These are phyloP conservation scores for Ogataea parapolymorpha DNA, from an alignment of 805 yeast genomes.

Conservation along the genomic window DNA sequence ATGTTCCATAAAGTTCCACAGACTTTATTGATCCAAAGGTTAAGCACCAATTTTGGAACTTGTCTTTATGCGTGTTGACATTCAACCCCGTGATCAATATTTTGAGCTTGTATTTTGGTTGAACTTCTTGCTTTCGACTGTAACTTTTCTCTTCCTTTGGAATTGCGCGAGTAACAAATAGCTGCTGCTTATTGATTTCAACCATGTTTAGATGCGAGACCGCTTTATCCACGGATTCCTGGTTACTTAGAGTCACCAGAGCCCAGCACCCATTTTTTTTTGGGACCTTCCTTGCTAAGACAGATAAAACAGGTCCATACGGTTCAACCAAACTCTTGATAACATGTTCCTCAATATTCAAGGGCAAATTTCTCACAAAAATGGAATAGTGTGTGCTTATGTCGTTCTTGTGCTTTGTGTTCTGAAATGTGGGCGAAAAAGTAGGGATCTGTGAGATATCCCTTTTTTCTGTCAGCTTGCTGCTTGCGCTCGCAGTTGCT, in stretches of 20 bases:
- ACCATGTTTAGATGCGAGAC: slow-evolving; percentile 26
- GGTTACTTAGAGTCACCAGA: slow-evolving; percentile 27
- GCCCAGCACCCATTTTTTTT: slow-evolving; percentile 33
- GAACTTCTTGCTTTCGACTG: slow-evolving; percentile 16
- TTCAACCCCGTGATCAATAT: slow-evolving; percentile 28
- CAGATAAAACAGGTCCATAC: slow-evolving; percentile 29
- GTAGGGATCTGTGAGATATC: slow-evolving; percentile 14
- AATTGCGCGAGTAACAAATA: slow-evolving; percentile 33
- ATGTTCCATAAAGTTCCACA: slow-evolving; percentile 27
- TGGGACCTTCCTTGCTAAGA: slow-evolving; percentile 27
- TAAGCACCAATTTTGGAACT: slow-evolving; percentile 28
- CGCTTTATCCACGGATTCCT: slow-evolving; percentile 26
- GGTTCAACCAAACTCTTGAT: slow-evolving; percentile 29
- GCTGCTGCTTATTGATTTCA: slow-evolving; percentile 28
- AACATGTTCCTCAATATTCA: slow-evolving; percentile 23
- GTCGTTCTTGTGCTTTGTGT: slow-evolving; percentile 7
- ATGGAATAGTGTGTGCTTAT: slow-evolving; percentile 28
- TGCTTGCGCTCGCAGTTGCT: slow-evolving; percentile 4
- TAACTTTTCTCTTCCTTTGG: slow-evolving; percentile 33
- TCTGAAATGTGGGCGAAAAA: slow-evolving; percentile 13
- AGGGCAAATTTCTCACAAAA: slow-evolving; percentile 32
- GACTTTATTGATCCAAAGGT: slow-evolving; percentile 25
- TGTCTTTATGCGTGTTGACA: slow-evolving; percentile 18
- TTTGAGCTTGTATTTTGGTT: slow-evolving; percentile 24
- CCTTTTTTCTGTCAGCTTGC: slow-evolving; percentile 5